Base-by-base conservation (phyloP, 78 protist genomes). In the Dictyostelium citrinum region DNA sequence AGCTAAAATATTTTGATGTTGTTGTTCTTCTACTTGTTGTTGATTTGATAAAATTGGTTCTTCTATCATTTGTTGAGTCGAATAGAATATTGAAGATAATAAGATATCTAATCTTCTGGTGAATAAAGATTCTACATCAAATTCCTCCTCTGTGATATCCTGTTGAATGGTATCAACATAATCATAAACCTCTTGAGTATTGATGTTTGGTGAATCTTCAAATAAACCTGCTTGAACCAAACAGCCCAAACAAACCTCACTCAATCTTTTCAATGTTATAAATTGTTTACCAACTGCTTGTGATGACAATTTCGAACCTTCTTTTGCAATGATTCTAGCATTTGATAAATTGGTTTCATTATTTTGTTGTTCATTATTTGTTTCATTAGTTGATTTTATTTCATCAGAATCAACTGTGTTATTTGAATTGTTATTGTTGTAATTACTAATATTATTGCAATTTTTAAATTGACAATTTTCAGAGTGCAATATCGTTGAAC, bases 191-290 rank as follows among this genome's bases (percentile, higher is more conserved):
- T 86, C 92, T 43, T 8, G 31, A 17, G 46, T 41, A 43, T 31
- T 11, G 20, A 55, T 24, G 7, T 60, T 11, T 17, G 72, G 77
- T 39, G 83, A 76, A 43, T 84, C 91, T 11, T 84, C 83, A 64
- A 70, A 77, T 17, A 86, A 35, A 20, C 92, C 84, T 10, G 68
- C 84, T 41, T 16, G 43, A 1, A 46, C 49, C 35, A 86, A 35
- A 61, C 92, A 86, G 14, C 80, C 83, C 49, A 86, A 45, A 86
- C 92, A 86, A 10, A 77, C 78, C 10, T n/a, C 60, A 61, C 92
- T 33, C 22, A 86, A 29, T n/a, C 41, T 58, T 51, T 86, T 86
- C 20, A 86, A 51, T n/a, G 77, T 86, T 14, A 51, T 29, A 67
- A 86, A 86, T 39, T 72, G 68, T 39, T 86, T 86, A 22, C 29